These are phyloP conservation scores for Ophiocordyceps camponoti-floridani DNA, from an alignment of 2,329 filamentous ascomycete genomes.

Conservation along the genomic window DNA sequence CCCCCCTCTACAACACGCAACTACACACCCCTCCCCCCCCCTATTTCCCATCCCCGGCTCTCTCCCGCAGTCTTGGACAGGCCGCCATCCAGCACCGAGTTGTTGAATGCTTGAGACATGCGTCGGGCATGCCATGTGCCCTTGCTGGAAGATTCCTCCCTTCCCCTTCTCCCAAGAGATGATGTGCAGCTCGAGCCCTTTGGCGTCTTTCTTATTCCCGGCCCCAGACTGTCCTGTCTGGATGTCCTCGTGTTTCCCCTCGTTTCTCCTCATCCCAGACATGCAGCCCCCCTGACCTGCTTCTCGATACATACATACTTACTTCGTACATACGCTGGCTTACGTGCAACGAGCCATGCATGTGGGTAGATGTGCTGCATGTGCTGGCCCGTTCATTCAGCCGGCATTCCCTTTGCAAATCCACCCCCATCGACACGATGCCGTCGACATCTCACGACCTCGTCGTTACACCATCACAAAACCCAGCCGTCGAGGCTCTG, in stretches of 20 bases:
- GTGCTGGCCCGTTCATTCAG: neutral
- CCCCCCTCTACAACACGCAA: no score
- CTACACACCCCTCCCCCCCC: neutral
- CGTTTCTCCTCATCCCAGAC: slow-evolving; percentile 2
- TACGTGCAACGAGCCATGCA: neutral
- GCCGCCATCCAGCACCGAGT: neutral
- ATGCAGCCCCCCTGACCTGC: neutral
- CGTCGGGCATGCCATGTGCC: slow-evolving; percentile 1
- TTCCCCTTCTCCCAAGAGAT: slow-evolving; percentile 4
- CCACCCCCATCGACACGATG: neutral
- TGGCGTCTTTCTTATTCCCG: no score
- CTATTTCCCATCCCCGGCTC: neutral
- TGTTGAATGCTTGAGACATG: slow-evolving; percentile 2
- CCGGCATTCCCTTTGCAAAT: neutral
- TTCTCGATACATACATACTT: neutral
- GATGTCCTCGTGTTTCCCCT: neutral
- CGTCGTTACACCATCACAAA: neutral
- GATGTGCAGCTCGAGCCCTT: slow-evolving; percentile 8
- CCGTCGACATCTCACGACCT: neutral
- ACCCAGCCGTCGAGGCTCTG: neutral
- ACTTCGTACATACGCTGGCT: neutral
- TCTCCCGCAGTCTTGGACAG: no score
- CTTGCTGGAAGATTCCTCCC: neutral
- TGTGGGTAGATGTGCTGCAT: neutral
- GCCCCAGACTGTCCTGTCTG: slow-evolving; percentile 5